These are phyloP conservation scores for Micractinium sp. DNA, from an alignment of 139 green algal genomes.

Conservation along the genomic window DNA sequence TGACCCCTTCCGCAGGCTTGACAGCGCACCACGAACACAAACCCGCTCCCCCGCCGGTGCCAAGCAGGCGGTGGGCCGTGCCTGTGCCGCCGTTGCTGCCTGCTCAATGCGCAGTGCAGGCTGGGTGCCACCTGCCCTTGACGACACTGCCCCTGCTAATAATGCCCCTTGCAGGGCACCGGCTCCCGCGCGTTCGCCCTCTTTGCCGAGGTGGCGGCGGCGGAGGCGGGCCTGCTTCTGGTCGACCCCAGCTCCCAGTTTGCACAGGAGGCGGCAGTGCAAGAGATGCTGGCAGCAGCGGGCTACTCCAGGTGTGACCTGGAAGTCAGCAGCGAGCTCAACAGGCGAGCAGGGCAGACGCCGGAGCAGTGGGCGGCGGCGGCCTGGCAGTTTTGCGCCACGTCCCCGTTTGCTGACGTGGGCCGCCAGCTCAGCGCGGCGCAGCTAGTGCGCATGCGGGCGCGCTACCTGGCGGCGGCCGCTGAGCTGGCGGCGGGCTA, in stretches of 20 bases:
- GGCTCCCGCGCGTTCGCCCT: neutral
- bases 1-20: no score
- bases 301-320: neutral
- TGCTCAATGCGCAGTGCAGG: neutral
- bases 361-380: neutral
- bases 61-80: no score
- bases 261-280: neutral
- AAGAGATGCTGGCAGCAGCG: neutral
- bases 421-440: slow-evolving; percentile 20
- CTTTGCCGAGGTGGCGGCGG: neutral
- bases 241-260: neutral
- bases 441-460: slow-evolving; percentile 22
- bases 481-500: neutral
- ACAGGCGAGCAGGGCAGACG: neutral
- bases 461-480: neutral
- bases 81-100: neutral
- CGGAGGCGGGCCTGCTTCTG: neutral
- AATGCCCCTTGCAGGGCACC: neutral
- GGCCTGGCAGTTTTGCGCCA: neutral
- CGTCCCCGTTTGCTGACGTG: slow-evolving; percentile 33
- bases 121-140: neutral
- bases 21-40: no score
- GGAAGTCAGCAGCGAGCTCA: neutral
- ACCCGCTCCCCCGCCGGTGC: no score
- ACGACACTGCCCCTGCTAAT: neutral